These are phyloP conservation scores for Syzygium aromaticum DNA, from an alignment of 345 rosid species.

Conservation along the genomic window DNA sequence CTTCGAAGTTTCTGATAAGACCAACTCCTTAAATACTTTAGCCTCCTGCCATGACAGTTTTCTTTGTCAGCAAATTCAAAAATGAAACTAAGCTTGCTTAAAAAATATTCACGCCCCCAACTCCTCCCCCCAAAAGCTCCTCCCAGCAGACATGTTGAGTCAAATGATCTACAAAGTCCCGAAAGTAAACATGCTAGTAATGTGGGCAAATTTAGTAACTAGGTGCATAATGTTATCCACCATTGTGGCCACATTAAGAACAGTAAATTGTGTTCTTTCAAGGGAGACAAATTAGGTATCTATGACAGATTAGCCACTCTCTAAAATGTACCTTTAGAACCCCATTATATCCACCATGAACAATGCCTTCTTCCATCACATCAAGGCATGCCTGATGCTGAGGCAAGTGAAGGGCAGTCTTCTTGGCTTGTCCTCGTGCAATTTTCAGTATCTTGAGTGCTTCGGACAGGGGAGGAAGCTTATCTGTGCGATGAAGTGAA, in stretches of 20 bases:
- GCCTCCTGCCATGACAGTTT: slow-evolving; percentile 59
- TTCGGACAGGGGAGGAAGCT: slow-evolving; percentile 80
- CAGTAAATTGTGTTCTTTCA: not conserved
- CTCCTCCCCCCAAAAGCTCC: not conserved
- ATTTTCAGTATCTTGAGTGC: slow-evolving; percentile 48
- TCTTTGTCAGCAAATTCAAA: not conserved
- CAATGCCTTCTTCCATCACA: slow-evolving; percentile 83
- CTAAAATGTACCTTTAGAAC: slow-evolving; percentile 55
- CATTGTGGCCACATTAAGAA: not conserved
- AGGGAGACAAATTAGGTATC: not conserved
- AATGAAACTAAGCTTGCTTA: not conserved
- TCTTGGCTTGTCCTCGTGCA: slow-evolving; percentile 66
- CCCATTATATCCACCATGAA: slow-evolving; percentile 91
- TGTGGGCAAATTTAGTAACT: not conserved
- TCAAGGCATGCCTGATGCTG: slow-evolving; percentile 86
- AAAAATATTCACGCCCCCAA: not conserved
- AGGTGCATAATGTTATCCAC: not conserved
- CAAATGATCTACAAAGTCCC: not conserved
- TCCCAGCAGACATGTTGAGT: not conserved
- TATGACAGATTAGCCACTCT: not conserved
- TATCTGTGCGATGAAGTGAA: slow-evolving; percentile 80
- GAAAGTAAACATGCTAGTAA: not conserved
- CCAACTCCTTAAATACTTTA: slow-evolving; percentile 62
- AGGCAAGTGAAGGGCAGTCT: slow-evolving; percentile 77
- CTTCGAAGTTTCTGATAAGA: slow-evolving; percentile 62